Conservation (phyloP, 208 protist genomes). For the Leishmania major region DNA sequence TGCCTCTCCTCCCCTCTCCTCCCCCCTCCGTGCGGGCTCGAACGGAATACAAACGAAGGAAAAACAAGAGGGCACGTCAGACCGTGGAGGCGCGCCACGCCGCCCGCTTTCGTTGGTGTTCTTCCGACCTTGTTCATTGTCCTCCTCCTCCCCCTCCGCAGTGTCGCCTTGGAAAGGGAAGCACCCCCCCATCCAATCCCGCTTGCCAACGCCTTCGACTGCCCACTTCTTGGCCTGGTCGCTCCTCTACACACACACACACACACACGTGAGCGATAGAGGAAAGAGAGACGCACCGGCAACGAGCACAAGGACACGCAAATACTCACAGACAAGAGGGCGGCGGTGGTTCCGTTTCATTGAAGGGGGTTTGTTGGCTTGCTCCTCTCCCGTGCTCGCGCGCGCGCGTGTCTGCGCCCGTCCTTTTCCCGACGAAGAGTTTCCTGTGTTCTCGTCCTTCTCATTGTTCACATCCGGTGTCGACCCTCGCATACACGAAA, state of each 20-base stretch:
- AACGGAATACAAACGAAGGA: too few species aligned
- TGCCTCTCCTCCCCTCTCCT: too few species aligned
- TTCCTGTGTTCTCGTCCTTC: not conserved
- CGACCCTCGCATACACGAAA: not conserved
- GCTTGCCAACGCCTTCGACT: conserved; percentile 3
- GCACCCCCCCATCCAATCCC: not conserved
- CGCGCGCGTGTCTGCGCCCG: too few species aligned
- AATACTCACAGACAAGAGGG: not conserved
- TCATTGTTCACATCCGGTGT: not conserved
- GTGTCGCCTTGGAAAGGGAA: not conserved
- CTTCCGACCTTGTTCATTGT: not conserved
- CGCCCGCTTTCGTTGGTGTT: not conserved
- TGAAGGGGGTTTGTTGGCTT: too few species aligned
- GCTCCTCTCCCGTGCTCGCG: too few species aligned
- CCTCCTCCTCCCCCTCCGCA: not conserved
- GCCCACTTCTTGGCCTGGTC: not conserved
- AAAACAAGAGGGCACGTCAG: too few species aligned
- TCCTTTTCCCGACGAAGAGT: too few species aligned
- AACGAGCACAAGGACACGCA: not conserved
- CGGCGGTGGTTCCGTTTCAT: too few species aligned
- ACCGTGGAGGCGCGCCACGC: not conserved
- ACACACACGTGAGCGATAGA: too few species aligned
- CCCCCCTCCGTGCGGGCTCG: too few species aligned
- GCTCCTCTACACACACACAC: not conserved
- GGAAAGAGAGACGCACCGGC: not conserved